Evolutionary conservation across 108 stramenopile genomes (phyloP), one percentile per base, ranked within the genome.

Genomic region (Pseudonitzschia pungens): DNA sequence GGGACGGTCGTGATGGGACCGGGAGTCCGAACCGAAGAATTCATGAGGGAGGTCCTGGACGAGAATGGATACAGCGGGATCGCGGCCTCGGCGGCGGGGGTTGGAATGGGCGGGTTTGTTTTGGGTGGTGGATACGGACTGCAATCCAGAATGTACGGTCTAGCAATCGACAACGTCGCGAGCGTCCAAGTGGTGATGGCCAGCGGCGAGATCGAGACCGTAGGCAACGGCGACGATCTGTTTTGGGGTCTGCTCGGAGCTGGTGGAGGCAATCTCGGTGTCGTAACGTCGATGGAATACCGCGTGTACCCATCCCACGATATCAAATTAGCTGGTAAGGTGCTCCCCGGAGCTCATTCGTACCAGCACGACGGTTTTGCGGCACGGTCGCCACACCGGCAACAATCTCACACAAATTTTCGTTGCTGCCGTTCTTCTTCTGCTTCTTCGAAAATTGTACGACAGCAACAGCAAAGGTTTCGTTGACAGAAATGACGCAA

Each of bases 181-280:
- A 41, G 52, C 20, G 27, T 78, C 15, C 32, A 68, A 15, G 51
- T 75, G 18, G 80, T 81, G n/a, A 50, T 78, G 63, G 73, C 79
- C 48, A 77, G 77, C 65, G 83, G 80, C 3, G 57, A 60, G 22
- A 48, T 75, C 44, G 21, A 70, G 15, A 62, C 11, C 9, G 74
- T 68, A 0, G 55, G 42, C n/a, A 10, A 67, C 18, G 40, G 29
- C 9, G 56, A 71, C 0, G 83, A 84, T 70, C 59, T 84, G 14
- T 84, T 81, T 64, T 81, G 79, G 79, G 83, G 72, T 28, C 52
- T 84, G 8, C 65, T 65, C n/a, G 83, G 83, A 31, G 72, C 71
- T 15, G 84, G 84, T 50, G 59, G 69, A 36, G 58, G 68, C 29
- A 70, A 77, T 48, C 59, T 77, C 64, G 80, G 79, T 63, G 71